These are phyloP conservation scores for Lophiostoma macrostomum DNA, from an alignment of 495 filamentous ascomycete genomes.

Conservation along the genomic window DNA sequence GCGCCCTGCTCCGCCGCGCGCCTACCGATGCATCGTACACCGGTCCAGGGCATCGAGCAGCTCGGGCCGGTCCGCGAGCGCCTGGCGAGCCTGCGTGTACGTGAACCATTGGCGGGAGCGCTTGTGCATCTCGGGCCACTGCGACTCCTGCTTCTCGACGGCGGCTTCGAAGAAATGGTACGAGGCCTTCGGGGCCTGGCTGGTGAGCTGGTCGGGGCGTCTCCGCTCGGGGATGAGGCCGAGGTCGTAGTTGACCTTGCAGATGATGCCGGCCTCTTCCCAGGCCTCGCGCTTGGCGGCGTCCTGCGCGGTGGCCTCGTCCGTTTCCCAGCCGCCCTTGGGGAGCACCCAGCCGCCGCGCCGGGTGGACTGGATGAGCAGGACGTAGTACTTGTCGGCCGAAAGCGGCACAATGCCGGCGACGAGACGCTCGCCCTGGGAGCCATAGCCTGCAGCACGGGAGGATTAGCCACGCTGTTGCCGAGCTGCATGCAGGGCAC, in stretches of 20 bases:
- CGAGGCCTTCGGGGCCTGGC: constrained; percentile 68
- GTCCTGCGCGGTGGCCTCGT: constrained; percentile 69
- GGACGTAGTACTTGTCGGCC: constrained; percentile 70
- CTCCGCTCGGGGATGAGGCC: constrained; percentile 80
- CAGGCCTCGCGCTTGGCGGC: constrained; percentile 83
- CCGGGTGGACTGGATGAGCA: constrained; percentile 88
- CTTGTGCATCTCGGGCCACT: constrained; percentile 96
- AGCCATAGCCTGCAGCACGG: constrained; percentile 76
- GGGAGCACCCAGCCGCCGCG: constrained; percentile 92
- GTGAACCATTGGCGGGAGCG: constrained; percentile 84
- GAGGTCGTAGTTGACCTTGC: constrained; percentile 75
- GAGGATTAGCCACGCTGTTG: constrained; percentile 6
- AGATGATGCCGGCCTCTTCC: constrained; percentile 93
- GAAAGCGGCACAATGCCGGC: constrained; percentile 88
- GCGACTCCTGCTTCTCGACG: constrained; percentile 73
- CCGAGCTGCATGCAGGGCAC: not conserved
- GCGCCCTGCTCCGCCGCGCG: not conserved
- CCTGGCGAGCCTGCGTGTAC: constrained; percentile 73
- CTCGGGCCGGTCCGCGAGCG: constrained; percentile 77
- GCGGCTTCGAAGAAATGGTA: constrained; percentile 88
- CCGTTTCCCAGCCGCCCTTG: constrained; percentile 95
- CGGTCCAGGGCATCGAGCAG: constrained; percentile 79
- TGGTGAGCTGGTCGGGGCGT: constrained; percentile 55
- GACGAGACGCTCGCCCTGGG: constrained; percentile 89
- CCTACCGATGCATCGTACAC: constrained; percentile 60